Percentiles rank a stretch among this genome's conserved stretches.
Conservation (phyloP, 2,329 filamentous ascomycete species). For the Verticillium tricorpus region DNA sequence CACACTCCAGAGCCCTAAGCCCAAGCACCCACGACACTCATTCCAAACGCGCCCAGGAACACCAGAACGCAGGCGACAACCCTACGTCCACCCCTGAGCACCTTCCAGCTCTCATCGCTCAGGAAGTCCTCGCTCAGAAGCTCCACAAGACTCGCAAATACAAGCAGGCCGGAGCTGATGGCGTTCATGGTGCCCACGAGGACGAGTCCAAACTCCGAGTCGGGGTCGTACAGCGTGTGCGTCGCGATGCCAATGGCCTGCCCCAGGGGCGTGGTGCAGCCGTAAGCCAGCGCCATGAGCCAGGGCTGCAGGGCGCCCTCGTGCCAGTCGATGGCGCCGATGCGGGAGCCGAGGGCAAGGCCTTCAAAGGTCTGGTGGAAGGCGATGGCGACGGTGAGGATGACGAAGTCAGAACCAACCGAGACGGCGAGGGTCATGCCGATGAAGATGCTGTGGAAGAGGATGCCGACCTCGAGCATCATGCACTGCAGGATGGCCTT, state of each 20-base stretch:
- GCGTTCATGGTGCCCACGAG: constrained; percentile 73
- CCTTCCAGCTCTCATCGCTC: constrained; percentile 57
- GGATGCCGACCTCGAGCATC: constrained; percentile 72
- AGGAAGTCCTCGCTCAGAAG: constrained; percentile 68
- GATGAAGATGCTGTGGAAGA: constrained; percentile 78
- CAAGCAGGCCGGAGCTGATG: constrained; percentile 64
- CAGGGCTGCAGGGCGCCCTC: constrained; percentile 42
- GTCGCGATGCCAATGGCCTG: constrained; percentile 67
- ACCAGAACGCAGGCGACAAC: constrained; percentile 53
- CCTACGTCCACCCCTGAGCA: constrained; percentile 47
- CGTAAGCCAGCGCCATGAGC: constrained; percentile 54
- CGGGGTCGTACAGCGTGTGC: constrained; percentile 66
- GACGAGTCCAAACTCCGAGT: constrained; percentile 60
- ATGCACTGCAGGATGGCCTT: constrained; percentile 71
- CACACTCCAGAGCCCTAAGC: constrained; percentile 31
- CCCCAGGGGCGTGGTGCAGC: constrained; percentile 63
- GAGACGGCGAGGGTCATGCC: constrained; percentile 79
- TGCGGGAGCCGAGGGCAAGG: constrained; percentile 60
- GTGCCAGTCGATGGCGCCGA: constrained; percentile 48
- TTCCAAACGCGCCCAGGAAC: constrained; percentile 54
- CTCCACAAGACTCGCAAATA: constrained; percentile 69
- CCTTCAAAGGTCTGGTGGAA: constrained; percentile 64
- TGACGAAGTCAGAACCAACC: constrained; percentile 69
- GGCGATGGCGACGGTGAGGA: constrained; percentile 73
- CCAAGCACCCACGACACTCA: constrained; percentile 63